Base-by-base conservation (phyloP, 225 moss, liverwort and hornwort species). In the Sphagnum tenellum region DNA sequence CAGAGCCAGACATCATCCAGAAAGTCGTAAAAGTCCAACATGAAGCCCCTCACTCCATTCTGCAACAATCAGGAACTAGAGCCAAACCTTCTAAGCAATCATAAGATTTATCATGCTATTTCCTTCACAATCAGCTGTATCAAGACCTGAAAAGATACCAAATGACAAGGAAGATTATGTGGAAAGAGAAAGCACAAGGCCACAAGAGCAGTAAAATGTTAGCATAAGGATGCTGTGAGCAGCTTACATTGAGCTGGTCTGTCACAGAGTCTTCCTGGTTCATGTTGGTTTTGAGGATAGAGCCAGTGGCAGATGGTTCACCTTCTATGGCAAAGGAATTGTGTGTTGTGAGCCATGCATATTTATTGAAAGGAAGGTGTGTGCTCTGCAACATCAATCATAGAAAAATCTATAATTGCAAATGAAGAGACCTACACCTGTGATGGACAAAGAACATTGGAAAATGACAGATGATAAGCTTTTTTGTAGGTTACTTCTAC, bases 331-430 rank as follows among this genome's bases (percentile, higher is more conserved):
- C 80, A 66, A 48, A 96, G 12, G 95, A 80, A 61, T 96, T 96
- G 69, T 96, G 95, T 59, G 95, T 88, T 2, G 86, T 82, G 46
- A 95, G 83, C 92, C 92, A 95, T n/a, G 92, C 77, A 49, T 89
- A 92, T 68, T 92, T 86, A 73, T 92, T 95, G 78, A 78, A 95
- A 29, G 89, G 95, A 62, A 92, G 56, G 51, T 92, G 82, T 49
- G 81, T 75, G 56, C 72, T 86, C 94, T 94, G 91, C 29, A 78
- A 71, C 53, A 44, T 45, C 44, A 29, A 48, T 29, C 29, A 29
- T 29, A 29, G 29, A 29, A 29, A 29, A 29, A 29, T 29, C 29
- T 29, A 29, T 29, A 0, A 29, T 29, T 29, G 29, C 29, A 29
- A 29, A 29, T 29, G 29, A 29, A 29, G 29, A 29, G 29, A 29